Evolutionary conservation across 176 grass and related monocot genomes (phyloP).

Genomic region (Puccinellia tenuiflora): DNA sequence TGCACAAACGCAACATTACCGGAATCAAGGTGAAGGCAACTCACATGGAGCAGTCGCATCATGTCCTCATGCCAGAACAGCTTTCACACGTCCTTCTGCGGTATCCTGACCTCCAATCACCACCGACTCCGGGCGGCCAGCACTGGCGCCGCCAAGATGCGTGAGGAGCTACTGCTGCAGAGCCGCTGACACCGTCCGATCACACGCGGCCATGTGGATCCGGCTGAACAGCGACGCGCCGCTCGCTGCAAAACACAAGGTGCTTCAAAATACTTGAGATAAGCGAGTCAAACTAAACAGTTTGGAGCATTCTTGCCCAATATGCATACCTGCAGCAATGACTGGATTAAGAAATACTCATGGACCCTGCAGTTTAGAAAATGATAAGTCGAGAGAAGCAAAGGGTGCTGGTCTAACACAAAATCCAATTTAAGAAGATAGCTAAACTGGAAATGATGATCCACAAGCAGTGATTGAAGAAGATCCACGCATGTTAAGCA

Average conservation of each 20-base stretch:
- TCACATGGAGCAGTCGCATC: too few species aligned
- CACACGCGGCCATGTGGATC: too few species aligned
- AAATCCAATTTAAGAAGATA: conserved; percentile 10
- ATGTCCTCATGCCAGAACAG: too few species aligned
- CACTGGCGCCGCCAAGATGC: too few species aligned
- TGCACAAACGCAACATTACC: too few species aligned
- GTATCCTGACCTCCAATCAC: too few species aligned
- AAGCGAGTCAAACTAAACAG: not conserved
- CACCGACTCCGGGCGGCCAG: too few species aligned
- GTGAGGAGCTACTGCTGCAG: too few species aligned
- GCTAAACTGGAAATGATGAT: conserved; percentile 62
- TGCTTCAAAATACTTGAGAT: not conserved
- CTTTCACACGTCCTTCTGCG: too few species aligned
- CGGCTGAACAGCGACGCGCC: too few species aligned
- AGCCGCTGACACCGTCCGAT: too few species aligned
- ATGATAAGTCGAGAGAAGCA: not conserved
- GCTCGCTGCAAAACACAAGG: not conserved
- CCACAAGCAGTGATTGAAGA: conserved; percentile 77
- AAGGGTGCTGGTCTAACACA: not conserved
- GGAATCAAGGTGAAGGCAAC: too few species aligned
- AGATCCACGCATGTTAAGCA: conserved; percentile 48
- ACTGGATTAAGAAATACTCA: conserved; percentile 65
- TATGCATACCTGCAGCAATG: conserved; percentile 71
- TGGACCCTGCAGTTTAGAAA: conserved; percentile 56
- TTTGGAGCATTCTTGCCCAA: not conserved